Evolutionary conservation across 306 rosid species (phyloP).

Genomic region (Mimosa pudica): DNA sequence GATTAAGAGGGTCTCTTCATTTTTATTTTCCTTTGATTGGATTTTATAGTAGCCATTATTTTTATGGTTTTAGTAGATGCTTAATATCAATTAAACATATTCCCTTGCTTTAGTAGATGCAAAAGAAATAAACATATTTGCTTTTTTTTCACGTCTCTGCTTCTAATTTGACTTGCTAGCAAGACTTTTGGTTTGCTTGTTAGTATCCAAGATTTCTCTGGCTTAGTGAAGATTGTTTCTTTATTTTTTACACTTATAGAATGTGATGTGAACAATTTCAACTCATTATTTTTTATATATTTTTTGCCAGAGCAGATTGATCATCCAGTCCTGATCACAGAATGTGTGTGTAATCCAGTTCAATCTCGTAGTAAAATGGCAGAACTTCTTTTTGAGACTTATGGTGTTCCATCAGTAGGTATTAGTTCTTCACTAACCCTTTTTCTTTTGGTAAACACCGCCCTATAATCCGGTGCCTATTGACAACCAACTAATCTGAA

Average conservation of each 20-base stretch:
- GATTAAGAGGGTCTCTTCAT: conserved; percentile 12
- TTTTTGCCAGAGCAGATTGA: conserved; percentile 92
- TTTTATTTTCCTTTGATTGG: conserved; percentile 16
- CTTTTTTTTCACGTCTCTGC: background rate
- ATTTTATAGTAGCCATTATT: background rate
- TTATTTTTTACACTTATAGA: conserved; percentile 10
- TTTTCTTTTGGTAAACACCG: no score
- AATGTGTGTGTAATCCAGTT: conserved; percentile 91
- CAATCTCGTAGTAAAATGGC: conserved; percentile 98
- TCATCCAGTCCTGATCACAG: conserved; percentile 93
- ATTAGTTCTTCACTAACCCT: conserved; percentile 26
- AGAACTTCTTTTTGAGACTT: conserved; percentile 95
- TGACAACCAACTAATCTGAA: no score
- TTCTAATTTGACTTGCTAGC: conserved; percentile 18
- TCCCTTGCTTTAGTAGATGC: no score
- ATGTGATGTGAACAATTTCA: conserved; percentile 33
- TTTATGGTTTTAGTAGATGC: conserved; percentile 23
- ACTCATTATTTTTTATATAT: conserved; percentile 41
- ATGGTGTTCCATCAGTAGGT: conserved; percentile 96
- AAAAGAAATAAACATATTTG: no score
- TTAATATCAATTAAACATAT: background rate
- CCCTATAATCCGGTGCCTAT: no score
- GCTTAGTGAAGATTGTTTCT: conserved; percentile 9
- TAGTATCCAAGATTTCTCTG: conserved; percentile 31
- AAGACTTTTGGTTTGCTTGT: conserved; percentile 10